These are phyloP conservation scores for Xanthoparmelia taractica DNA, from an alignment of 495 filamentous ascomycete species.

Conservation along the genomic window DNA sequence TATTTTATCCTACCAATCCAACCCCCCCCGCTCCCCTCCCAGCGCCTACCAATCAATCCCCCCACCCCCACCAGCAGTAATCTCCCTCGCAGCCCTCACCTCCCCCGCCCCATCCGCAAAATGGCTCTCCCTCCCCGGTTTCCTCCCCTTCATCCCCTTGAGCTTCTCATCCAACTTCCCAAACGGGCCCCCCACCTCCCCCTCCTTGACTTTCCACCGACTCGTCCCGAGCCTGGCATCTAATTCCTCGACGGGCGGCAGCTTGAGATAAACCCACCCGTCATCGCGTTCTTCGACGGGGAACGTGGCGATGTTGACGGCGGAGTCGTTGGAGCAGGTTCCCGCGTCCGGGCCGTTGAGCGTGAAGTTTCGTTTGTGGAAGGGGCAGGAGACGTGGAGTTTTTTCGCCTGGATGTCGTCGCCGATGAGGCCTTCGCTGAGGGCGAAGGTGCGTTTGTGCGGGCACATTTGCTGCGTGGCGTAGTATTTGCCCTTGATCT, in stretches of 20 bases:
- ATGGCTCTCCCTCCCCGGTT: constrained; percentile 43
- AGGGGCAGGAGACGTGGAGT: constrained; percentile 83
- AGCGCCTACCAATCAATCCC: constrained; percentile 61
- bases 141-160: constrained; percentile 50
- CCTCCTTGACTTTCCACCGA: constrained; percentile 76
- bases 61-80: constrained; percentile 40
- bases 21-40: too few species aligned
- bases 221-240: constrained; percentile 74
- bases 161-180: constrained; percentile 62
- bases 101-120: constrained; percentile 36
- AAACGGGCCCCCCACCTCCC: constrained; percentile 57
- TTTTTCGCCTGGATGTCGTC: constrained; percentile 50
- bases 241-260: constrained; percentile 79
- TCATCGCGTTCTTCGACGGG: constrained; percentile 69
- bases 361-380: constrained; percentile 89
- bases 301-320: constrained; percentile 80
- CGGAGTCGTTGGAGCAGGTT: constrained; percentile 66
- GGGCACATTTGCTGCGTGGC: constrained; percentile 98
- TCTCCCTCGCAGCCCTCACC: constrained; percentile 38
- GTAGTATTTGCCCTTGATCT: constrained; percentile 73
- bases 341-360: constrained; percentile 63
- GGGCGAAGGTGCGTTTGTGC: constrained; percentile 85
- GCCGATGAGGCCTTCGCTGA: constrained; percentile 84
- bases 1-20: too few species aligned
- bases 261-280: constrained; percentile 76